phyloP scores from a whole-genome alignment of 2,329 filamentous ascomycete species.

The Pseudomassariella vexata region DNA sequence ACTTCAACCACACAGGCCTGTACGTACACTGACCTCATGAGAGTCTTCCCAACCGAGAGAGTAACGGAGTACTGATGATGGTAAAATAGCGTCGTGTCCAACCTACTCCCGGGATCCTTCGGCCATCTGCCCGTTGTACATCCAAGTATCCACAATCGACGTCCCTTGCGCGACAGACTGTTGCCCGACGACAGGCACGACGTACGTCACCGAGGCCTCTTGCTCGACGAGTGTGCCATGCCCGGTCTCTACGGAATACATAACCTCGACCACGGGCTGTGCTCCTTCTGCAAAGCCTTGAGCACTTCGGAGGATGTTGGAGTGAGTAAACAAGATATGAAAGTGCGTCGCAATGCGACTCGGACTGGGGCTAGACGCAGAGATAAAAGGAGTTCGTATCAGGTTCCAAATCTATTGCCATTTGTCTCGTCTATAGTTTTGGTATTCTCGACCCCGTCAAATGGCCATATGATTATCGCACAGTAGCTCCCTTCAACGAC shows the following conservation, averaged over 20 bases:
- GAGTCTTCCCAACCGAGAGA: too few relatives aligned
- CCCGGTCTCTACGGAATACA: conserved; percentile 18
- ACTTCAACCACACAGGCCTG: conserved; percentile 13
- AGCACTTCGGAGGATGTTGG: conserved; percentile 11
- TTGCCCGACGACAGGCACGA: conserved; percentile 29
- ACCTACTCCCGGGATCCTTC: conserved; percentile 13
- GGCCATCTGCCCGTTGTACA: conserved; percentile 21
- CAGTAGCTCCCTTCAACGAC: conserved; percentile 71
- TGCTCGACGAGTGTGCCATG: conserved; percentile 21
- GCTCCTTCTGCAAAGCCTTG: conserved; percentile 11
- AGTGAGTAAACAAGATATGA: too few relatives aligned
- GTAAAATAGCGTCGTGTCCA: conserved; percentile 21
- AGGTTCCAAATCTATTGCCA: too few relatives aligned
- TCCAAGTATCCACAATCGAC: conserved; percentile 23
- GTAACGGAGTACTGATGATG: too few relatives aligned
- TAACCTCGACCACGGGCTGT: conserved; percentile 23
- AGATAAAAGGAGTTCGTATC: too few relatives aligned
- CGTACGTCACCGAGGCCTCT: conserved; percentile 11
- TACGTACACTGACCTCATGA: conserved; percentile 8
- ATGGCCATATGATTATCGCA: too few relatives aligned
- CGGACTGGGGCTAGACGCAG: too few relatives aligned
- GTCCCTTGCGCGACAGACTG: conserved; percentile 31
- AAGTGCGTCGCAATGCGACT: neutral
- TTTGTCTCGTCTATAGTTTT: too few relatives aligned
- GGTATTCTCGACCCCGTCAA: too few relatives aligned